Percentiles rank a stretch among this genome's conserved stretches.
Evolutionary conservation across 805 yeast genomes (phyloP).

Genomic region (Pichia rugopelliculosa): DNA sequence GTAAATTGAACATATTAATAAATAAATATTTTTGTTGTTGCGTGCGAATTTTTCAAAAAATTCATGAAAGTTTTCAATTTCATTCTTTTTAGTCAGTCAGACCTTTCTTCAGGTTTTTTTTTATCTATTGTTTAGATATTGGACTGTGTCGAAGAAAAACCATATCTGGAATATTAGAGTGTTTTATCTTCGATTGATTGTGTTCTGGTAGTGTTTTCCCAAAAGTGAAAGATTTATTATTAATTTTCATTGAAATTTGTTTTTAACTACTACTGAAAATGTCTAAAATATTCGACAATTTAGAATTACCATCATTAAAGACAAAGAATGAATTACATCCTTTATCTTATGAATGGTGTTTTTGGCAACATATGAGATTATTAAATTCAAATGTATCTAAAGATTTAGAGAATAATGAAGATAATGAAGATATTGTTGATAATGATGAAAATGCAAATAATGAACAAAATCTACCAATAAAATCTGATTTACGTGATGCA

Average conservation of each 20-base stretch:
- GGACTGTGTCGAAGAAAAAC: too few species aligned
- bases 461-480: conserved; percentile 8
- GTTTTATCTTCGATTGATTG: too few species aligned
- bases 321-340: conserved; percentile 22
- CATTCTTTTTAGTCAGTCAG: too few species aligned
- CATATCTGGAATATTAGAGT: too few species aligned
- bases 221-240: too few species aligned
- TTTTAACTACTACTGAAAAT: background rate
- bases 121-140: too few species aligned
- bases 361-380: conserved; percentile 41
- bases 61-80: background rate
- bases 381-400: conserved; percentile 11
- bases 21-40: too few species aligned
- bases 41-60: background rate
- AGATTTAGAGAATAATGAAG: background rate
- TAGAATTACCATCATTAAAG: background rate
- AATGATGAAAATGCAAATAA: conserved; percentile 11
- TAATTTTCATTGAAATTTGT: too few species aligned
- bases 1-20: too few species aligned
- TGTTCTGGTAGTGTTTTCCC: too few species aligned
- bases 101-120: too few species aligned
- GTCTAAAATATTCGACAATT: conserved; percentile 7
- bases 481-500: conserved; percentile 6
- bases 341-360: conserved; percentile 42
- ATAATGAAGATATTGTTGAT: background rate